Percentiles rank a stretch among this genome's conserved stretches.
phyloP scores from a whole-genome alignment of 2,329 filamentous ascomycete species.

The Polytolypa hystricis region DNA sequence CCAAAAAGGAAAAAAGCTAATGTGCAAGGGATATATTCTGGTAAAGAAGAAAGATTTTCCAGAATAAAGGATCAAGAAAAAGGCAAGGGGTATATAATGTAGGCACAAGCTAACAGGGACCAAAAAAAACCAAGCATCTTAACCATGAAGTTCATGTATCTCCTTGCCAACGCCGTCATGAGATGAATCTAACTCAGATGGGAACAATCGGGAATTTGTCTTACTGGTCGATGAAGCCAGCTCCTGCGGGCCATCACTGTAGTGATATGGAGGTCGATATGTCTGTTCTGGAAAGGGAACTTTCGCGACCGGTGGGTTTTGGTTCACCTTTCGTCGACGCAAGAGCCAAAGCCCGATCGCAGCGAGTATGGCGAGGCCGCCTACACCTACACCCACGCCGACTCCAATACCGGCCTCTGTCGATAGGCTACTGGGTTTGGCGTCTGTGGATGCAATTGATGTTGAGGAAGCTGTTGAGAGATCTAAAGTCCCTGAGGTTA shows the following conservation, averaged over 20 bases:
- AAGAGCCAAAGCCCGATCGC: not conserved
- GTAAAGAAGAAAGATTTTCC: no score
- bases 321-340: not conserved
- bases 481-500: no score
- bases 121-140: no score
- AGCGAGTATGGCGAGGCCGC: not conserved
- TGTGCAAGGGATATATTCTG: no score
- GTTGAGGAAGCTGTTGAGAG: not conserved
- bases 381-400: constrained; percentile 1
- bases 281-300: not conserved
- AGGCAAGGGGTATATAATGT: no score
- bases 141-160: no score
- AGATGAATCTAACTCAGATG: not conserved
- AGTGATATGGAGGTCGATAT: not conserved
- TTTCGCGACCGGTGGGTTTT: no score
- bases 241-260: not conserved
- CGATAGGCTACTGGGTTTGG: constrained; percentile 1
- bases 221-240: not conserved
- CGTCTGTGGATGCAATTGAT: not conserved
- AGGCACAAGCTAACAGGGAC: no score
- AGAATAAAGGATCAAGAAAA: no score
- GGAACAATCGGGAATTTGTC: not conserved
- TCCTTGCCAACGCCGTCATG: not conserved
- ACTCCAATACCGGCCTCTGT: constrained; percentile 7
- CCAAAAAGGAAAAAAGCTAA: no score